Evolutionary conservation across 352 stramenopile species (phyloP), one percentile per base, ranked within the genome.

Genomic region (Phytophthora litchii): DNA sequence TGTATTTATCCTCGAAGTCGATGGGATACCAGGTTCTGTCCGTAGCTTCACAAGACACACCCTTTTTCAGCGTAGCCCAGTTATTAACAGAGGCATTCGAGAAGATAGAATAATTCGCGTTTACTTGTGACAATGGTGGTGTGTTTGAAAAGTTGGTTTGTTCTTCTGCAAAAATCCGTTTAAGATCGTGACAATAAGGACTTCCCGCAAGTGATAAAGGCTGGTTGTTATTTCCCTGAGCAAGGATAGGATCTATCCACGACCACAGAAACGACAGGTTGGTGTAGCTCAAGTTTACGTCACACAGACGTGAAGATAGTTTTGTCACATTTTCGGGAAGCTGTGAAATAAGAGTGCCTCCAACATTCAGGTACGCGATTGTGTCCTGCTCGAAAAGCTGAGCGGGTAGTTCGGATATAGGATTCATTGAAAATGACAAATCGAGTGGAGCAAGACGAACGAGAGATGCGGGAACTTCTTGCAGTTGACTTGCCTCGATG

Each of bases 1-100:
- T 65, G 47, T 65, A 59, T 23, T 47, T 9, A 27, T 68, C 60
- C 50, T 69, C 60, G 23, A 69, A 54, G 8, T 59, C 60, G 17
- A 69, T 54, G 9, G 60, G 46, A 47, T 69, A 64, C 41, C 57
- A 65, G 1, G 47, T 59, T 53, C 6, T 58, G 25, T 44, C 19
- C 17, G 49, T 19, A 3, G 64, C 40, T 8, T 58, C 46, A 41
- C 53, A 64, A 27, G 37, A 36, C 17, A 64, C 25, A 17, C 17
- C 40, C 4, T 43, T 54, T 34, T 36, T 48, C 31, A 68, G 7
- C 4, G 27, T 51, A 10, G 11, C 52, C 53, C 52, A 64, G 17
- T 68, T 68, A 1, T 3, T 12, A 8, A 40, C 20, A 12, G 52
- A 64, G 1, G 40, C 13, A 46, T 64, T 17, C 12, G 36, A 20